Evolutionary conservation across 2,329 filamentous ascomycete species (phyloP), one percentile per base, ranked within the genome.

Genomic region (Xylaria sp.): DNA sequence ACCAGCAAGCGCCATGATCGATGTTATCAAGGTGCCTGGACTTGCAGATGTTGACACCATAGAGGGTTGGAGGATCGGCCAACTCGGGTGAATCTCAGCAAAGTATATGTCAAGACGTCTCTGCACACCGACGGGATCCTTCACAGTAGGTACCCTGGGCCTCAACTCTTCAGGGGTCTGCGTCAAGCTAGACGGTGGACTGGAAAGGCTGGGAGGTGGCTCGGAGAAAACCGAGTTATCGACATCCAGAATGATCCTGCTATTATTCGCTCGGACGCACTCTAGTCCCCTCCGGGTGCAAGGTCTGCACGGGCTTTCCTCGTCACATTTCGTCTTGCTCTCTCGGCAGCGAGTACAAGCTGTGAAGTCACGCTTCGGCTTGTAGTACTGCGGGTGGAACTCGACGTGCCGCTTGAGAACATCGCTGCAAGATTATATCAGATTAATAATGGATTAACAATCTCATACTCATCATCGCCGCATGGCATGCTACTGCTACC

Each of bases 361-460:
- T 28, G 66, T 61, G 52, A 70, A 72, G 39, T 60, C 58, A 7
- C 68, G 73, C 54, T 70, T 72, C 1, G 71, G 44, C 57, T 66
- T 70, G 50, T 68, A 41, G 37, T 54, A 52, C 52, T 65, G 65
- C 9, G 71, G 65, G 23, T 71, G 72, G 56, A 75, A 74, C 41
- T 76, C 75, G 34, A 76, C 28, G 48, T 76, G 75, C 52, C 75
- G 70, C 62, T 72, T 74, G 3, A 74, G 71, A 12, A 76, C 75
- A 60, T 76, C 75, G n/a, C 75, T 76, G 37, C 20, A 56, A 37
- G 28, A 28, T 28, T 13, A 32, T 2, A 55, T 63, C 18, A 59
- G 63, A 28, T 20, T 41, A 66, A 64, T 52, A 48, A 46, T 18
- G 52, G 23, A 15, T 51, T 55, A 10, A 44, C 32, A 10, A 37